These are phyloP conservation scores for Candida pini DNA, from an alignment of 805 yeast species.

Conservation along the genomic window DNA sequence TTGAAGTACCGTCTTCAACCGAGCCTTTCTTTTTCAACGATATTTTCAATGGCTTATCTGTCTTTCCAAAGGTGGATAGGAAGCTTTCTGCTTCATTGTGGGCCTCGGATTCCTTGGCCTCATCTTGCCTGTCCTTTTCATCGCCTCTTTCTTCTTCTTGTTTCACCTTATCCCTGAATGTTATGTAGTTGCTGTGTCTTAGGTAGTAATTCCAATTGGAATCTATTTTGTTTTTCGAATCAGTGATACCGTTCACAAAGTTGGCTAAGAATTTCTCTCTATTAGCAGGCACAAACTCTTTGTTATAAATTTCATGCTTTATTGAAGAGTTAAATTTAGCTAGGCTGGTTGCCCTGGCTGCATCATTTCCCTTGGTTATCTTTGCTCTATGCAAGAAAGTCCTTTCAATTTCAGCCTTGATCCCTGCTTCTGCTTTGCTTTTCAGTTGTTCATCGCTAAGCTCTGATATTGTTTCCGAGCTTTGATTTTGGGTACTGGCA, in stretches of 20 bases:
- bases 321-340: constrained; percentile 30
- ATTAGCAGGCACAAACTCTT: constrained; percentile 13
- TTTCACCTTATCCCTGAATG: constrained; percentile 31
- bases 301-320: constrained; percentile 22
- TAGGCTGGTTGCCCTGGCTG: constrained; percentile 24
- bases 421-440: constrained; percentile 14
- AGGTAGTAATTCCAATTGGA: constrained; percentile 30
- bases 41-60: constrained; percentile 17
- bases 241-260: constrained; percentile 23
- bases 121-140: constrained; percentile 33
- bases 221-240: constrained; percentile 28
- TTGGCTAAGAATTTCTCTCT: constrained; percentile 22
- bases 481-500: constrained; percentile 5
- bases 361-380: constrained; percentile 20
- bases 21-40: constrained; percentile 14
- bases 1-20: background rate
- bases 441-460: constrained; percentile 20
- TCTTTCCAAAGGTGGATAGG: constrained; percentile 12
- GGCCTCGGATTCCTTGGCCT: constrained; percentile 18
- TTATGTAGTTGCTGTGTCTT: constrained; percentile 40
- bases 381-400: constrained; percentile 9
- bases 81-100: constrained; percentile 11
- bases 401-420: constrained; percentile 16
- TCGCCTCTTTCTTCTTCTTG: constrained; percentile 41
- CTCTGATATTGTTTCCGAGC: constrained; percentile 1